A percentile compares a stretch with the other conserved stretches of the same genome.
phyloP scores from a whole-genome alignment of 23 red algal genomes.

The Gracilaria vermiculophylla region DNA sequence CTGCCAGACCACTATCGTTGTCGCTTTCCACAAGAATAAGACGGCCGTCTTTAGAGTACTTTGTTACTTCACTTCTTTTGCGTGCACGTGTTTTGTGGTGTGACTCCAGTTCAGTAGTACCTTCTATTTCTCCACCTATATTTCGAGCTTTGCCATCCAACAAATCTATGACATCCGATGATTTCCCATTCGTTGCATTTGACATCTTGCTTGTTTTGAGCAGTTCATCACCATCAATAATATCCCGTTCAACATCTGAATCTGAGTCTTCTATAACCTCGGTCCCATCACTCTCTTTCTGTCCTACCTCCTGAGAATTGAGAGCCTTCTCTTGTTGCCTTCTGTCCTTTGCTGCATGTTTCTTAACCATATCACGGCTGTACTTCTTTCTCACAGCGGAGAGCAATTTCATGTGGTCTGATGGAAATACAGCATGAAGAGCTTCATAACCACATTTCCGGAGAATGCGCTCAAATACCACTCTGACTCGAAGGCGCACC shows the following conservation, averaged over 20 bases:
- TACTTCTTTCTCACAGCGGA: constrained; percentile 68
- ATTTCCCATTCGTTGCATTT: neutral
- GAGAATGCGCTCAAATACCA: constrained; percentile 80
- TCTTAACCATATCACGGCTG: constrained; percentile 56
- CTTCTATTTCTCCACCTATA: neutral
- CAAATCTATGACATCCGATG: constrained; percentile 40
- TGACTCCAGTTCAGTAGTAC: neutral
- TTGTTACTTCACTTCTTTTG: constrained; percentile 10
- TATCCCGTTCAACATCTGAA: constrained; percentile 68
- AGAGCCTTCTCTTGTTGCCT: neutral
- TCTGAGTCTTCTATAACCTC: constrained; percentile 32
- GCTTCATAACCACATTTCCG: constrained; percentile 61
- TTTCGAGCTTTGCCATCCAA: neutral
- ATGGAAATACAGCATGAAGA: constrained; percentile 68
- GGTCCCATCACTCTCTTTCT: neutral
- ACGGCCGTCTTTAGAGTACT: constrained; percentile 64
- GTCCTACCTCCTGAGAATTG: neutral
- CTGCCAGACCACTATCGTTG: constrained; percentile 44
- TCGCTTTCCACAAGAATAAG: constrained; percentile 81
- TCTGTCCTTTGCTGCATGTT: constrained; percentile 32
- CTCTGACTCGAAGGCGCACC: constrained; percentile 68
- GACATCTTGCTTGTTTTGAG: neutral
- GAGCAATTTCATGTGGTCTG: constrained; percentile 70
- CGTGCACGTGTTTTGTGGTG: neutral
- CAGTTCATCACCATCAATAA: constrained; percentile 55